Evolutionary conservation across 148 eudicot genomes (phyloP).

Genomic region (Chenopodium quinoa): DNA sequence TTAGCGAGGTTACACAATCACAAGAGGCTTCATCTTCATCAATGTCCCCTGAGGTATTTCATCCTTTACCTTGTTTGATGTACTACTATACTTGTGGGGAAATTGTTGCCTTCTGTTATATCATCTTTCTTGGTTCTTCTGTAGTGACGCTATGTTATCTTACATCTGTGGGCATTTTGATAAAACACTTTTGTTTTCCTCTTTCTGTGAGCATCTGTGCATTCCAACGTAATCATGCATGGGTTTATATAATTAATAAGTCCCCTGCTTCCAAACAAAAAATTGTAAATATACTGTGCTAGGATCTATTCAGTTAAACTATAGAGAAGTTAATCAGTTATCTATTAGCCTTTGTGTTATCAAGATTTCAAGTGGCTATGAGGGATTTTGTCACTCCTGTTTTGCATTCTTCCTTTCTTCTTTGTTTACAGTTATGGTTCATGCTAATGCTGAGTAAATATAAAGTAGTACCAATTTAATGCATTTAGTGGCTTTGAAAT

Average conservation of each 20-base stretch:
- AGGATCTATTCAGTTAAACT: neutral
- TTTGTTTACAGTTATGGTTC: neutral
- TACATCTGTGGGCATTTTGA: neutral
- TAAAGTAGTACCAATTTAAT: neutral
- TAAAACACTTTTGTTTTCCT: neutral
- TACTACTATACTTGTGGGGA: neutral
- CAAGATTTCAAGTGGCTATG: neutral
- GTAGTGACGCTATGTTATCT: neutral
- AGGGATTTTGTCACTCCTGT: neutral
- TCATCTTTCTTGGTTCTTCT: neutral
- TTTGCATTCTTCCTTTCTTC: neutral
- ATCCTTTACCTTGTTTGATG: neutral
- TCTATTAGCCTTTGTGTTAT: neutral
- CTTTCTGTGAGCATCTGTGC: neutral
- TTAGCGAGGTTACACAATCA: slow-evolving; percentile 28
- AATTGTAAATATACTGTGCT: neutral
- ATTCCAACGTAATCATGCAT: neutral
- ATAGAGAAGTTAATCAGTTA: too few relatives aligned
- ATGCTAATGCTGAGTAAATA: neutral
- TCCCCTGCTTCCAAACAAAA: neutral
- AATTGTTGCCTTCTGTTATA: neutral
- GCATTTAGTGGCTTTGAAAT: neutral
- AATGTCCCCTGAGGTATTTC: slow-evolving; percentile 32
- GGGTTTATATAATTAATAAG: neutral
- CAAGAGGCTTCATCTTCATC: slow-evolving; percentile 32